Evolutionary conservation across 768 basidiomycete species (phyloP).

Genomic region (Pleurotus tuoliensis): DNA sequence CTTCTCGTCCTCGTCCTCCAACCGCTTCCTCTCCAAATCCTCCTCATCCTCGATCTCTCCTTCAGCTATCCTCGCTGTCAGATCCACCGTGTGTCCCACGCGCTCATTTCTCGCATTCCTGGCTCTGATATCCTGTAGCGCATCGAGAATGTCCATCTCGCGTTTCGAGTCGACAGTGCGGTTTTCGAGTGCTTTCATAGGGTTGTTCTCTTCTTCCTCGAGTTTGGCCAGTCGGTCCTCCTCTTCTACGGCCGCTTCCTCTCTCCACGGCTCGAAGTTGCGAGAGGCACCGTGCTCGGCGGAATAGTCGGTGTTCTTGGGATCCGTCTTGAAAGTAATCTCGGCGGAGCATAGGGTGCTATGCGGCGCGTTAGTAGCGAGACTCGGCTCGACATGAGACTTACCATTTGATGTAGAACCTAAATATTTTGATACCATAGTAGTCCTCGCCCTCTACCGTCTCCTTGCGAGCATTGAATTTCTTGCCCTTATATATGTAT

Average conservation of each 20-base stretch:
- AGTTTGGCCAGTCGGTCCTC: constrained; percentile 81
- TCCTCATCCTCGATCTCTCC: constrained; percentile 79
- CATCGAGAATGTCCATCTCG: constrained; percentile 98
- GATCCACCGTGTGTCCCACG: constrained; percentile 68
- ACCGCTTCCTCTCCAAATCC: constrained; percentile 59
- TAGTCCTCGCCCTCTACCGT: constrained; percentile 97
- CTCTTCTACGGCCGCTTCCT: constrained; percentile 72
- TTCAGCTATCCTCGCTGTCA: constrained; percentile 55
- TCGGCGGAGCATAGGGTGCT: constrained; percentile 96
- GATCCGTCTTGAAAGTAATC: constrained; percentile 99
- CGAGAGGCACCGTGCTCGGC: constrained; percentile 97
- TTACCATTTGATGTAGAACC: constrained; percentile 90
- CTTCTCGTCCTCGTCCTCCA: constrained; percentile 91
- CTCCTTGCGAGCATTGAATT: constrained; percentile 98
- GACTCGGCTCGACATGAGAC: constrained; percentile 20
- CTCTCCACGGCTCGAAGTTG: constrained; percentile 97
- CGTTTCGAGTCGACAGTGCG: constrained; percentile 89
- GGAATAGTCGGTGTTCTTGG: constrained; percentile 91
- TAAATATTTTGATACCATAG: constrained; percentile 95
- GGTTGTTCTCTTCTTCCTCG: constrained; percentile 93
- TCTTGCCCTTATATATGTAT: constrained; percentile 99
- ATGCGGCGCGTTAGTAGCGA: neutral
- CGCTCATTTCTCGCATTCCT: constrained; percentile 87
- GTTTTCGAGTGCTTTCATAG: constrained; percentile 96
- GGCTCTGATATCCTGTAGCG: constrained; percentile 87